These are phyloP conservation scores for Casuarina equisetifolia DNA, from an alignment of 306 rosid genomes.

Conservation along the genomic window DNA sequence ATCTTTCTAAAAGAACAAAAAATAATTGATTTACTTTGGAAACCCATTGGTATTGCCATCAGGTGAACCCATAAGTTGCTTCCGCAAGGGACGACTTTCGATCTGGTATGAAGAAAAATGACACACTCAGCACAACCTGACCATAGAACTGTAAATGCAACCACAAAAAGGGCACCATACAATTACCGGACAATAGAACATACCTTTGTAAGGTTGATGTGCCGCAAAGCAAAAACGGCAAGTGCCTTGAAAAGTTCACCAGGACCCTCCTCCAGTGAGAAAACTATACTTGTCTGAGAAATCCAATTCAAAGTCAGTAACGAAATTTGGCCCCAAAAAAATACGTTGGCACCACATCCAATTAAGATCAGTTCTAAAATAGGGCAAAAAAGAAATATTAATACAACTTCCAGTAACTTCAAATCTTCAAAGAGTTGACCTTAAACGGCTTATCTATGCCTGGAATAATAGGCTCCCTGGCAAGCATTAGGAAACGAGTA, in stretches of 20 bases:
- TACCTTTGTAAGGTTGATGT: constrained; percentile 86
- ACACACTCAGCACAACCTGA: constrained; percentile 19
- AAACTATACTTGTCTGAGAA: constrained; percentile 90
- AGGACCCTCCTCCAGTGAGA: constrained; percentile 95
- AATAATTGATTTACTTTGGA: constrained; percentile 47
- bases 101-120: constrained; percentile 55
- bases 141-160: constrained; percentile 14
- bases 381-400: background rate
- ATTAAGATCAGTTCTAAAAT: constrained; percentile 4
- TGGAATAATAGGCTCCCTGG: constrained; percentile 95
- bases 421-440: constrained; percentile 42
- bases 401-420: constrained; percentile 2
- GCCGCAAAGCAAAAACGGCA: constrained; percentile 93
- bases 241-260: constrained; percentile 97
- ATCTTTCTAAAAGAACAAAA: background rate
- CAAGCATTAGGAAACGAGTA: constrained; percentile 88
- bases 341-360: constrained; percentile 19
- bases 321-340: constrained; percentile 8
- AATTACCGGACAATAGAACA: constrained; percentile 13
- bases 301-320: constrained; percentile 27
- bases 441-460: constrained; percentile 87
- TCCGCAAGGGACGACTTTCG: constrained; percentile 95
- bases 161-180: constrained; percentile 11
- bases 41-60: constrained; percentile 59
- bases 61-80: constrained; percentile 61